A percentile compares a stretch with the other conserved stretches of the same genome.
Conservation (phyloP, 768 basidiomycete genomes). For the Nidularia pulvinata region DNA sequence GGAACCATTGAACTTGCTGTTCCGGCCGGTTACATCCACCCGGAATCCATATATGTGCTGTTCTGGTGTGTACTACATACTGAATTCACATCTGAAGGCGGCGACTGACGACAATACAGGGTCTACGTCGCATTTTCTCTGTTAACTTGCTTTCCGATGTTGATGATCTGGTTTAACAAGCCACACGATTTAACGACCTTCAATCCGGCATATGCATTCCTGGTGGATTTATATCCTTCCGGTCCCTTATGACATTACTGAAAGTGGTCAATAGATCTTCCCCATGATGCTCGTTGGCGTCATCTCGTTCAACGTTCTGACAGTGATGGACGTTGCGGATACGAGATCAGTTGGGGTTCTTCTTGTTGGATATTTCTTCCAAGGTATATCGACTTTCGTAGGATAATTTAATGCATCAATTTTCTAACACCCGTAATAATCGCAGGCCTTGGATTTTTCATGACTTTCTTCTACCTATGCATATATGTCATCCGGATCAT, state of each 20-base stretch:
- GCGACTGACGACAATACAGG: constrained; percentile 18
- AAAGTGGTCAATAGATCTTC: constrained; percentile 15
- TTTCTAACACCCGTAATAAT: constrained; percentile 18
- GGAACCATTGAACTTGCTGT: constrained; percentile 45
- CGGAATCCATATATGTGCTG: constrained; percentile 33
- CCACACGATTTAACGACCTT: constrained; percentile 41
- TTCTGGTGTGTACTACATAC: constrained; percentile 32
- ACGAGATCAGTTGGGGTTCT: constrained; percentile 38
- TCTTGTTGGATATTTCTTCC: constrained; percentile 31
- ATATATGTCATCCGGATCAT: constrained; percentile 46
- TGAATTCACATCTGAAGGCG: background rate
- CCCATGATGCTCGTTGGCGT: constrained; percentile 49
- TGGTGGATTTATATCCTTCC: constrained; percentile 19
- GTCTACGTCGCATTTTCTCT: constrained; percentile 35
- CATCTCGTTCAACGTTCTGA: constrained; percentile 40
- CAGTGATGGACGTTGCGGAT: constrained; percentile 30
- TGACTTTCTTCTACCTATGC: constrained; percentile 50
- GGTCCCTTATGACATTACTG: background rate
- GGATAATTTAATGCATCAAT: no score
- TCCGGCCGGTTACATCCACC: constrained; percentile 27
- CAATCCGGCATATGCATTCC: constrained; percentile 29
- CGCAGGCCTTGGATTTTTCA: constrained; percentile 48
- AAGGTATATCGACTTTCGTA: no score
- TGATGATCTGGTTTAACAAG: constrained; percentile 48
- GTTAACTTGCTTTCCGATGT: constrained; percentile 41